Evolutionary conservation across 2,329 filamentous ascomycete genomes (phyloP).

Genomic region (Apiospora hydei): DNA sequence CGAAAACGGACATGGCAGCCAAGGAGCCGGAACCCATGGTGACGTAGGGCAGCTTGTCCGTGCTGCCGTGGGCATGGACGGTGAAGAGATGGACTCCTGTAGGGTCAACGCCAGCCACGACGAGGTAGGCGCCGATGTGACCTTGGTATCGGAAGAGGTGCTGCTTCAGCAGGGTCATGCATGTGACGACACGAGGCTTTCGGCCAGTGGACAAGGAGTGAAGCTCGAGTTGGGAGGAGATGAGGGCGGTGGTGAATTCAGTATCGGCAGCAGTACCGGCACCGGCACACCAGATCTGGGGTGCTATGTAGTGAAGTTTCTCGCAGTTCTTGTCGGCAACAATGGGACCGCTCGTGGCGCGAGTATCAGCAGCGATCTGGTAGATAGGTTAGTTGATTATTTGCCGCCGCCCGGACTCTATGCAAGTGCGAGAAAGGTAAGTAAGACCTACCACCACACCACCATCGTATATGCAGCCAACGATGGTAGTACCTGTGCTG

Average conservation of each 20-base stretch:
- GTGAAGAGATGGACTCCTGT: constrained; percentile 96
- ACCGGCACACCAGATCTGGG: constrained; percentile 98
- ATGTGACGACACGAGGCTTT: constrained; percentile 95
- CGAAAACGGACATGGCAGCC: constrained; percentile 97
- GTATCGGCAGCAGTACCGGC: constrained; percentile 98
- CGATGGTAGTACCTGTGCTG: constrained; percentile 98
- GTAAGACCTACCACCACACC: constrained; percentile 81
- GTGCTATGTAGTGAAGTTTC: constrained; percentile 98
- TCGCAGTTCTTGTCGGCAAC: constrained; percentile 99
- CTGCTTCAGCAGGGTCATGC: constrained; percentile 99
- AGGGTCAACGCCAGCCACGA: constrained; percentile 95
- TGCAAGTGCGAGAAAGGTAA: not conserved
- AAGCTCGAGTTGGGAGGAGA: constrained; percentile 97
- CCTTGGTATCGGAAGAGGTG: constrained; percentile 99
- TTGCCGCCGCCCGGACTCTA: not conserved
- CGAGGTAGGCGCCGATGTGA: constrained; percentile 96
- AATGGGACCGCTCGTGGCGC: constrained; percentile 96
- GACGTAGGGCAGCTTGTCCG: constrained; percentile 98
- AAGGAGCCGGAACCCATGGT: constrained; percentile 98
- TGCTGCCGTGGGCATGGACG: constrained; percentile 96
- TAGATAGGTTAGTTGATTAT: not conserved
- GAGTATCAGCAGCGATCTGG: constrained; percentile 95
- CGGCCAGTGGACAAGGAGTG: constrained; percentile 96
- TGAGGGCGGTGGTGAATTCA: constrained; percentile 98
- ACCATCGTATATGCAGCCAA: constrained; percentile 94